Base-by-base conservation (phyloP, 495 filamentous ascomycete species). In the Immersiella caudata region DNA sequence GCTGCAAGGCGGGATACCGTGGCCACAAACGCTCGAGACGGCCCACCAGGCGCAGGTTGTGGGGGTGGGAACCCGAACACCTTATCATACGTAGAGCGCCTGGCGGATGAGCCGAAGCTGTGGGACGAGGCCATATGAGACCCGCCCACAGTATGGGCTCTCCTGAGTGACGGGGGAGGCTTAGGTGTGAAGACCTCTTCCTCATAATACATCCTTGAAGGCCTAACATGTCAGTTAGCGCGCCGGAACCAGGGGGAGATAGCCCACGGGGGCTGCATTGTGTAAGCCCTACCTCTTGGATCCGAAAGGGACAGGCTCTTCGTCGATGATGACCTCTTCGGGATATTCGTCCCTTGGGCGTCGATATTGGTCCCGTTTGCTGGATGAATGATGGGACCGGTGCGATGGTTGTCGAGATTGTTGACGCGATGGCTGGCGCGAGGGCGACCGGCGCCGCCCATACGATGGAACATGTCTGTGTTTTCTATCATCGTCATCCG, bases 21-120 rank as follows among this genome's bases (percentile, higher is more conserved):
- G 51, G 57, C 21, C 40, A 78, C 79, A 74, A 67, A 81, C 80
- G 70, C 67, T 69, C 79, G 78, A 8, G 52, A 46, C 36, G 70
- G 72, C 40, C 70, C 75, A 2, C 79, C 78, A 33, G 68, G 67
- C 14, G 64, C 68, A 24, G 72, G 55, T n/a, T 71, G 66, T 24
- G 71, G 70, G 20, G 71, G 66, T 36, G 79, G 26, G n/a, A 67
- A 64, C 60, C 75, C 66, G 56, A 82, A 75, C 24, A 73, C 74
- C 64, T 74, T 75, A 20, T 68, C 70, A 36, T 74, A 77, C 52
- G 74, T 75, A 4, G 77, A 80, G 65, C 70, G 78, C 65, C 68
- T 78, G 20, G 75, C 73, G 33, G 78, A 79, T 49, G 79, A 78
- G 62, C 73, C 73, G 54, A 80, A 35, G 70, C 78, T 82, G 21